Base-by-base conservation (phyloP, 176 grass and related monocot genomes). In the Aechmea fasciata region DNA sequence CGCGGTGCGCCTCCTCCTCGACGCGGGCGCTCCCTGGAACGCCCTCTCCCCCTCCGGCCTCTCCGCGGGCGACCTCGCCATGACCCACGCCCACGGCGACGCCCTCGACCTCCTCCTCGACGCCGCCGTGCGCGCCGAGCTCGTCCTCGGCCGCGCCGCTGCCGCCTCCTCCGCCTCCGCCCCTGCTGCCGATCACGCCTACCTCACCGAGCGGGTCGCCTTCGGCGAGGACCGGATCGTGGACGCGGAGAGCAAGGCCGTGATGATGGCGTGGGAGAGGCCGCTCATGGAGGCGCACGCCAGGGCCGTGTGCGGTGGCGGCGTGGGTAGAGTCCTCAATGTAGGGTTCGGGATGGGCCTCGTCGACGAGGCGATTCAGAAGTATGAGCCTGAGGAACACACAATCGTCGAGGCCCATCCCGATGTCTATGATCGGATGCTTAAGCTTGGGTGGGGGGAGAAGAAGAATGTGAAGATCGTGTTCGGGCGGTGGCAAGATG, bases 261-360 rank as follows among this genome's bases (percentile, higher is more conserved):
- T 92, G 59, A 97, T 97, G 93, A 97, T 97, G 93, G 78, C 29
- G 80, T 97, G 93, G 93, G 93, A 97, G 79, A 81, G 78, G 51
- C 89, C 93, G 75, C 80, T 97, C 63, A 97, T 97, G 89, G 89
- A 97, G 77, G 89, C 93, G 61, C 93, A 97, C 69, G 93, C 89
- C 48, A 82, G 84, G 73, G 89, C 93, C 15, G 76, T 97, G 26
- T 97, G 89, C 70, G 48, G 79, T 3, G 78, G 74, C 57, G 87
- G 83, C 22, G 81, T 72, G 17, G 79, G 78, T 33, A 85, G 83
- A 63, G 78, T 97, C 10, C 79, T 97, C 61, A 92, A 97, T 70
- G 80, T 97, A 18, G 93, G 93, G 2, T 97, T 97, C 67, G 93
- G 93, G 52, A 97, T 97, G 93, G 93, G 93, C 23, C 80, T 97